phyloP scores from a whole-genome alignment of 306 rosid species.

The Mucuna pruriens region DNA sequence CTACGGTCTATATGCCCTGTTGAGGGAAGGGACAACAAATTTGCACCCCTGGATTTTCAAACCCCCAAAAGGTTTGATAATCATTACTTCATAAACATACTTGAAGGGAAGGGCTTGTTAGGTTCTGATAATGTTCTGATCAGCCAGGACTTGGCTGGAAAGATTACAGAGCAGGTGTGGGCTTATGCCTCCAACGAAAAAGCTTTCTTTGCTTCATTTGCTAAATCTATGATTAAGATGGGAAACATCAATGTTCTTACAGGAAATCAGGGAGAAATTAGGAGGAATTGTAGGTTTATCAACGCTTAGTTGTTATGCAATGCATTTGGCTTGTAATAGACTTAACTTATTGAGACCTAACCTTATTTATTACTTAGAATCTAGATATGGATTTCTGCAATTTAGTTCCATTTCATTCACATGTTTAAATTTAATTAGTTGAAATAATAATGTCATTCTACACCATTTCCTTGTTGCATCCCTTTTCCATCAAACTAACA shows the following conservation, averaged over 20 bases:
- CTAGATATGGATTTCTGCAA: too few relatives aligned
- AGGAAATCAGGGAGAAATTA: slow-evolving; percentile 65
- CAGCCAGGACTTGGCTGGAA: slow-evolving; percentile 62
- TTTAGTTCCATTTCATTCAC: too few relatives aligned
- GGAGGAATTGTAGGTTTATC: slow-evolving; percentile 76
- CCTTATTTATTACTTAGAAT: too few relatives aligned
- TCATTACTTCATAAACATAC: slow-evolving; percentile 71
- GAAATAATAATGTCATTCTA: not conserved
- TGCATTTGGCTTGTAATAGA: not conserved
- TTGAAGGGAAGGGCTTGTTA: slow-evolving; percentile 75
- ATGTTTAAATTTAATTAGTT: too few relatives aligned
- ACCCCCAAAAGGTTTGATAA: slow-evolving; percentile 85
- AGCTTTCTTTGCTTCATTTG: slow-evolving; percentile 72
- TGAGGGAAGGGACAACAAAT: slow-evolving; percentile 57
- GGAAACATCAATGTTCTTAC: slow-evolving; percentile 80
- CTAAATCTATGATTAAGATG: slow-evolving; percentile 79
- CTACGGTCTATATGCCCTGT: slow-evolving; percentile 75
- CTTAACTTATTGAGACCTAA: not conserved
- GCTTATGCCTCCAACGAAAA: slow-evolving; percentile 69
- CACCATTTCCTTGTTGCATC: too few relatives aligned
- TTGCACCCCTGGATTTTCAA: slow-evolving; percentile 70
- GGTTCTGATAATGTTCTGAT: slow-evolving; percentile 77
- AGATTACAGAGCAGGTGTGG: slow-evolving; percentile 59
- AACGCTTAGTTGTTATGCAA: slow-evolving; percentile 35
- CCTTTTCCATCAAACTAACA: too few relatives aligned